Base-by-base conservation (phyloP, 2,329 filamentous ascomycete genomes). In the Kalmusia sp. region DNA sequence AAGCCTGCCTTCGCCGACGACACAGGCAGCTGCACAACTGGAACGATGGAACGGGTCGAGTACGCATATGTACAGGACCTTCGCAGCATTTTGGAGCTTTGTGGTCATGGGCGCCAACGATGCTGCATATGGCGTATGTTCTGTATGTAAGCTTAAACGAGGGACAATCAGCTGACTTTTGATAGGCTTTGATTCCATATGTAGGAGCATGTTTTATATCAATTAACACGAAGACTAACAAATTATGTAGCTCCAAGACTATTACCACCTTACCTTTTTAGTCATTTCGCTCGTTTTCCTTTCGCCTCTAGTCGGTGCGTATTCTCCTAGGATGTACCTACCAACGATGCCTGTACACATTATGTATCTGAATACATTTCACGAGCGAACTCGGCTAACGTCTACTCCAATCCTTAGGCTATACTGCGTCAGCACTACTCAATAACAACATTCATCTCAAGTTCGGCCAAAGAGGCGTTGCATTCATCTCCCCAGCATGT, bases 401-500 rank as follows among this genome's bases (percentile, higher is more conserved):
- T 27, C 2, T 15, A 21, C 17, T 22, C 8, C 35, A 12, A 22
- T 9, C 5, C 1, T 14, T 21, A 46, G 88, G 87, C 40, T 91
- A 90, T 72, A 79, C 84, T 12, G 63, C 81, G 2, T 86, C 87
- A 1, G 87, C 87, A 1, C 71, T 90, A 1, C 67, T 82, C 44
- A 91, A 90, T 70, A 89, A 87, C 65, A 72, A 73, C 8, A 80
- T 91, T 39, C 88, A 90, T 70, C 77, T 87, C 61, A 78, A 76
- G 31, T 77, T 86, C 44, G 90, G 91, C 30, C 89, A 91, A 66
- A 82, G 88, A 14, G 90, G 90, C 8, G 82, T 92, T 8, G 88
- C 89, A 9, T 66, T 90, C 45, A 70, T 91, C 4, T 86, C 81
- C 0, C 87, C 89, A 0, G 53, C 80, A 9, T 84, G 82, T 58